Base-by-base conservation (phyloP, 2,329 filamentous ascomycete genomes). In the Neofusicoccum cordaticola region DNA sequence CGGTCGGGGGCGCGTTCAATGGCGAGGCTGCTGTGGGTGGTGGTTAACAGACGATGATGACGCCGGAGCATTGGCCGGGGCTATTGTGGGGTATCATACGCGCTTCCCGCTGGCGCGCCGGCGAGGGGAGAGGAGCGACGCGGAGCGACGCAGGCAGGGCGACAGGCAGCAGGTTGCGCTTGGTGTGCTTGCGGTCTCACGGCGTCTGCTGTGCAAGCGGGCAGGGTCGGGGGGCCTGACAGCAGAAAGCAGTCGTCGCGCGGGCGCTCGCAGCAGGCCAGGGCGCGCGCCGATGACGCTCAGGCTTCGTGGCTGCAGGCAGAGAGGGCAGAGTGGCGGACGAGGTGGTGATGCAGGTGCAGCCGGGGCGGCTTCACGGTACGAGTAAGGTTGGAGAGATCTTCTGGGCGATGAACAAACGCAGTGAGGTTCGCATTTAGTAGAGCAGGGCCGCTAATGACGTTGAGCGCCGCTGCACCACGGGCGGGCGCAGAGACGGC, bases 331-430 rank as follows among this genome's bases (percentile, higher is more conserved):
- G 62, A 42, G 44, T 39, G 15, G 37, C 22, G 51, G 51, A 39
- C 13, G 51, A 27, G 61, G 50, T 17, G 61, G 34, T 15, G 56
- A 65, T 37, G 35, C n/a, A 39, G 62, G 52, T 48, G 62, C 62
- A 50, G 51, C 12, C 47, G 52, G 17, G 47, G 27, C n/a, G 45
- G 27, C 52, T 51, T 65, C 63, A 65, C 34, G 63, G 63, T 35
- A 65, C 63, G 53, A 65, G 63, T 19, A 65, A 44, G 53, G 63
- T 65, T n/a, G 63, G 63, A 15, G 44, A 52, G 37, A 60, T 51
- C 34, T 45, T 37, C 39, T 65, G 53, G 34, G 52, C 34, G n/a
- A 27, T 34, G 48, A 63, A 65, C 27, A 65, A 27, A 39, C 34
- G 53, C 35, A 65, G 48, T 42, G 63, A 65, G 19, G 63, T 48